Percentiles rank a stretch among this genome's conserved stretches.
Evolutionary conservation across 805 yeast genomes (phyloP).

Genomic region (Candida awuae): DNA sequence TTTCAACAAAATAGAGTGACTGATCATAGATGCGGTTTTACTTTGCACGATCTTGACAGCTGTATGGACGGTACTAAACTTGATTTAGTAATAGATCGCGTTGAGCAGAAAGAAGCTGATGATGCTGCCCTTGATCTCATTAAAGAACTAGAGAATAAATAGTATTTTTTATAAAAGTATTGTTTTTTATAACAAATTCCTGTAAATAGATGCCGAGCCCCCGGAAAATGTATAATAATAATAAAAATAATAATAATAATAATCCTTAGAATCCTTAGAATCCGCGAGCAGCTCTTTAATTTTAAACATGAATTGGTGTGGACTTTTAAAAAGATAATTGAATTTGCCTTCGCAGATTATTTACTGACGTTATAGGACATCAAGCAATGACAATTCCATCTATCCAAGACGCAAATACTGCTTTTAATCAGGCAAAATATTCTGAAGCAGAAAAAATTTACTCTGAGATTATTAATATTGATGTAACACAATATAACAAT

Average conservation of each 20-base stretch:
- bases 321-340: background rate
- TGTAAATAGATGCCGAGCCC: too few relatives aligned
- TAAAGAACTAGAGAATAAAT: constrained; percentile 14
- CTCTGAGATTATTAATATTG: constrained; percentile 36
- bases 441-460: constrained; percentile 56
- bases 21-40: constrained; percentile 82
- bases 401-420: constrained; percentile 55
- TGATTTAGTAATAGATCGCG: constrained; percentile 47
- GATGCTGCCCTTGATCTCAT: constrained; percentile 36
- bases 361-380: background rate
- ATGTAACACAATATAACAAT: constrained; percentile 11
- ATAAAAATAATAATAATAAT: too few relatives aligned
- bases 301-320: too few relatives aligned
- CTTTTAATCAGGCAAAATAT: constrained; percentile 41
- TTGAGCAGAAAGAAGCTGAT: constrained; percentile 39
- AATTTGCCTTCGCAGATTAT: background rate
- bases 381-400: constrained; percentile 25
- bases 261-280: too few relatives aligned
- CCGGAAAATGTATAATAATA: too few relatives aligned
- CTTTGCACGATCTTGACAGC: constrained; percentile 67
- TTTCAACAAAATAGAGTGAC: constrained; percentile 89
- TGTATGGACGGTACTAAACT: constrained; percentile 53
- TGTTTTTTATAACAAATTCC: too few relatives aligned
- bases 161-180: background rate
- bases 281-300: too few relatives aligned